phyloP scores from a whole-genome alignment of 1,284 basidiomycete genomes.

The Tilletia indica region DNA sequence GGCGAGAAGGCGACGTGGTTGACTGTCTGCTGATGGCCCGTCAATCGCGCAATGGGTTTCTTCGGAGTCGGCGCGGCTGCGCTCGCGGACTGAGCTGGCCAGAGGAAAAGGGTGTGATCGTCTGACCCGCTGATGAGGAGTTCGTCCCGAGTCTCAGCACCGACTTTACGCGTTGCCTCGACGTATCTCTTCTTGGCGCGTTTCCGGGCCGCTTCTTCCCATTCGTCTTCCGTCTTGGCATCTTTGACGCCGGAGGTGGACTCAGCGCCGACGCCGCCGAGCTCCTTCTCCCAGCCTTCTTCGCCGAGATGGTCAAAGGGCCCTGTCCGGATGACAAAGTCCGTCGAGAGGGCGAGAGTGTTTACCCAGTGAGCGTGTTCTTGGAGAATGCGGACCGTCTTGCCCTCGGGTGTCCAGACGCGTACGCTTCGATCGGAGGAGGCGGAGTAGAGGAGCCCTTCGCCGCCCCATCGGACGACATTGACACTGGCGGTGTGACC shows the following conservation, averaged over 20 bases:
- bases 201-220: constrained; percentile 19
- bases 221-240: constrained; percentile 20
- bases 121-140: constrained; percentile 81
- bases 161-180: constrained; percentile 63
- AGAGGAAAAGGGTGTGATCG: constrained; percentile 72
- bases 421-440: constrained; percentile 89
- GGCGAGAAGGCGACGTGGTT: constrained; percentile 94
- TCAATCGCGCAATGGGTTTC: constrained; percentile 82
- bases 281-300: constrained; percentile 22
- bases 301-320: constrained; percentile 78
- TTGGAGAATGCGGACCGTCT: constrained; percentile 69
- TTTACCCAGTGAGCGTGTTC: constrained; percentile 99
- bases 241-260: constrained; percentile 10
- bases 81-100: constrained; percentile 63
- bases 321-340: constrained; percentile 89
- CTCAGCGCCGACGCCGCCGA: constrained; percentile 68
- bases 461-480: constrained; percentile 86
- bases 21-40: constrained; percentile 92
- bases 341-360: constrained; percentile 89
- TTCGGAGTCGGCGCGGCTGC: constrained; percentile 72
- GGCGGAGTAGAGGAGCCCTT: constrained; percentile 71
- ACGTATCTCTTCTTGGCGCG: constrained; percentile 63
- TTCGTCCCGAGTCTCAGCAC: constrained; percentile 62
- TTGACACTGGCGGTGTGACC: constrained; percentile 94
- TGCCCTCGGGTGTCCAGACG: constrained; percentile 83